These are phyloP conservation scores for Lepidium didymum DNA, from an alignment of 345 rosid species.

Conservation along the genomic window DNA sequence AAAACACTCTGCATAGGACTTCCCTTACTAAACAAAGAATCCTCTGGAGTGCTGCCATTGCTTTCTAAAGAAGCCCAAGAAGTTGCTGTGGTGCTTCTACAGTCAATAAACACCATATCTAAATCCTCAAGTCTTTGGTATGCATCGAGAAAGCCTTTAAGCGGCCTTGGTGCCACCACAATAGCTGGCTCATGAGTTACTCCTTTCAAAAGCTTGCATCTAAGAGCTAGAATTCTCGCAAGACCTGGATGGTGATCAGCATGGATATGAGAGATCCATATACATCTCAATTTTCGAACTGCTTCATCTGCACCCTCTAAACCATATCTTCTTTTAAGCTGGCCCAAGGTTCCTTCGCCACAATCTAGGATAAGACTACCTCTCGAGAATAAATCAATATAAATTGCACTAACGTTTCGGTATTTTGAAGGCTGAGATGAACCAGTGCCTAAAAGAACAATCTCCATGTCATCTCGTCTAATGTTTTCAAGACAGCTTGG, in stretches of 20 bases:
- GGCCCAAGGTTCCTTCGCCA: conserved; percentile 95
- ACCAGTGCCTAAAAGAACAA: conserved; percentile 89
- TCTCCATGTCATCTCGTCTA: conserved; percentile 82
- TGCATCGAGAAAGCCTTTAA: conserved; percentile 75
- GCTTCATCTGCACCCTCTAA: conserved; percentile 67
- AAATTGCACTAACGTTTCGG: conserved; percentile 74
- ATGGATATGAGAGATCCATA: conserved; percentile 96
- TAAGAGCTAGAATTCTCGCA: conserved; percentile 75
- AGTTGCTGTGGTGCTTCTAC: conserved; percentile 58
- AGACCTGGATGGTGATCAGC: conserved; percentile 93
- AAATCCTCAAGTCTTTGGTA: conserved; percentile 87
- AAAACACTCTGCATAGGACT: conserved; percentile 66
- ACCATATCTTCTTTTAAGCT: conserved; percentile 90
- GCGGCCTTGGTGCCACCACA: conserved; percentile 74
- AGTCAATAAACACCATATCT: conserved; percentile 84
- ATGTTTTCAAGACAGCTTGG: conserved; percentile 71
- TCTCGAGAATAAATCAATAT: conserved; percentile 62
- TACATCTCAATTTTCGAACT: conserved; percentile 54
- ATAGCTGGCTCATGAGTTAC: conserved; percentile 63
- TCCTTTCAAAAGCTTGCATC: conserved; percentile 63
- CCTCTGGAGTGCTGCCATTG: neutral
- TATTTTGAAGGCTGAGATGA: conserved; percentile 98
- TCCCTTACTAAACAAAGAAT: conserved; percentile 53
- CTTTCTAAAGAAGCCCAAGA: conserved; percentile 53
- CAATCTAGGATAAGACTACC: conserved; percentile 87